These are phyloP conservation scores for Fraxinus baroniana DNA, from an alignment of 305 asterid species.

Conservation along the genomic window DNA sequence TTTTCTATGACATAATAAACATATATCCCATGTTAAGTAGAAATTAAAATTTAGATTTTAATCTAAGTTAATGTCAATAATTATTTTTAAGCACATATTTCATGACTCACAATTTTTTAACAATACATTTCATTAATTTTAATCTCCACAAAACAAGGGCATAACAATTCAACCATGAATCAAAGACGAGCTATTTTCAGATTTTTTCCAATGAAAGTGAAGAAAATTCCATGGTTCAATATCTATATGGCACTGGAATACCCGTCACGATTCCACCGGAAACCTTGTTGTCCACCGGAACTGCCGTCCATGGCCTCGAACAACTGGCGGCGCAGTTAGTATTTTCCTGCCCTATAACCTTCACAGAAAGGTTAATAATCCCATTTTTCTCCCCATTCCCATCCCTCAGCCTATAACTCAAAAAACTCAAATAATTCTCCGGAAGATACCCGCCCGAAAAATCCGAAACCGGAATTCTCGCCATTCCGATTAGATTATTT, in stretches of 20 bases:
- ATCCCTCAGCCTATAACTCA: constrained; percentile 70
- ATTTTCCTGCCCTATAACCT: constrained; percentile 32
- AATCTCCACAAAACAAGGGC: too few species aligned
- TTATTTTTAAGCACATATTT: too few species aligned
- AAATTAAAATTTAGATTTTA: too few species aligned
- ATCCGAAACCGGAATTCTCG: constrained; percentile 56
- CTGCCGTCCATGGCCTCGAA: constrained; percentile 42
- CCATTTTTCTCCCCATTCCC: constrained; percentile 53
- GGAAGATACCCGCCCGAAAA: constrained; percentile 54
- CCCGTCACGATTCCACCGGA: constrained; percentile 45
- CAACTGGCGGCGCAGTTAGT: constrained; percentile 29
- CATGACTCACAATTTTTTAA: too few species aligned
- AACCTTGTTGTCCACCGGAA: constrained; percentile 23
- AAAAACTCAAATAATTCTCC: constrained; percentile 50
- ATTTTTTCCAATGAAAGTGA: not conserved
- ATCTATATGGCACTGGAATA: constrained; percentile 45
- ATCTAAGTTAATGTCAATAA: too few species aligned
- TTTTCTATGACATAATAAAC: too few species aligned
- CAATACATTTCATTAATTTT: too few species aligned
- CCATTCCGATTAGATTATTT: constrained; percentile 37
- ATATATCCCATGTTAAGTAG: too few species aligned
- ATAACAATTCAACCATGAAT: not conserved
- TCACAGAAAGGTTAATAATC: constrained; percentile 60
- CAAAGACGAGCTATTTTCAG: not conserved
- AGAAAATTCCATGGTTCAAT: constrained; percentile 8